phyloP scores from a whole-genome alignment of 495 filamentous ascomycete species.

The Neohortaea acidophila region DNA sequence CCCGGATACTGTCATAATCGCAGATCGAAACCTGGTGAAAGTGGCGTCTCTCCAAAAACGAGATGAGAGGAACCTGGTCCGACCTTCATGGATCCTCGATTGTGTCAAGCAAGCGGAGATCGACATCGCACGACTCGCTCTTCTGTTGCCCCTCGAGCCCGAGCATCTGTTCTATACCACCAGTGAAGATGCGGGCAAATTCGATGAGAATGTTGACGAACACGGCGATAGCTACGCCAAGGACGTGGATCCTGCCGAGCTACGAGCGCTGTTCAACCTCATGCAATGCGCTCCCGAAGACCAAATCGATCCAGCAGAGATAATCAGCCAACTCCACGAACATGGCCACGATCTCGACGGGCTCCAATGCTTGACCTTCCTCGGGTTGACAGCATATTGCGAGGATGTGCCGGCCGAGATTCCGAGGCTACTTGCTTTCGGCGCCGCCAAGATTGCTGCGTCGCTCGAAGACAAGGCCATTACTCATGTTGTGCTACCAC shows the following conservation, averaged over 20 bases:
- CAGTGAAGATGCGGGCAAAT: slow-evolving; percentile 30
- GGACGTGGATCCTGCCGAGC: slow-evolving; percentile 49
- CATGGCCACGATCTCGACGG: slow-evolving; percentile 37
- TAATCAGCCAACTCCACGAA: slow-evolving; percentile 38
- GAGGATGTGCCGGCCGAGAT: slow-evolving; percentile 19
- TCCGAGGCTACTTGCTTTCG: slow-evolving; percentile 45
- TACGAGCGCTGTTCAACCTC: slow-evolving; percentile 37
- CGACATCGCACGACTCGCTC: slow-evolving; percentile 40
- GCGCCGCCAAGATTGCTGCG: slow-evolving; percentile 38
- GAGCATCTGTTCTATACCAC: slow-evolving; percentile 45
- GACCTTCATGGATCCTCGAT: slow-evolving; percentile 73
- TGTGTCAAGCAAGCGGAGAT: slow-evolving; percentile 52
- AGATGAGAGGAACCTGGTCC: slow-evolving; percentile 53
- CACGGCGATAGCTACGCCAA: slow-evolving; percentile 75
- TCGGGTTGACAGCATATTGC: slow-evolving; percentile 42
- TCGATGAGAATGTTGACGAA: slow-evolving; percentile 47
- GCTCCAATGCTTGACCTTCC: slow-evolving; percentile 53
- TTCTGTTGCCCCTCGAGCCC: slow-evolving; percentile 55
- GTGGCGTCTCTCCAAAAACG: slow-evolving; percentile 66
- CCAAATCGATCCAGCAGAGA: slow-evolving; percentile 18
- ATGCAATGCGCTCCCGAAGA: slow-evolving; percentile 30
- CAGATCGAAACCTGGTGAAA: slow-evolving; percentile 72
- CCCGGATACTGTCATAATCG: slow-evolving; percentile 48
- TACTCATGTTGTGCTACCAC: slow-evolving; percentile 51
- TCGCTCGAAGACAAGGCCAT: slow-evolving; percentile 33